These are phyloP conservation scores for Rhodotorula sp. DNA, from an alignment of 1,284 basidiomycete genomes.

Conservation along the genomic window DNA sequence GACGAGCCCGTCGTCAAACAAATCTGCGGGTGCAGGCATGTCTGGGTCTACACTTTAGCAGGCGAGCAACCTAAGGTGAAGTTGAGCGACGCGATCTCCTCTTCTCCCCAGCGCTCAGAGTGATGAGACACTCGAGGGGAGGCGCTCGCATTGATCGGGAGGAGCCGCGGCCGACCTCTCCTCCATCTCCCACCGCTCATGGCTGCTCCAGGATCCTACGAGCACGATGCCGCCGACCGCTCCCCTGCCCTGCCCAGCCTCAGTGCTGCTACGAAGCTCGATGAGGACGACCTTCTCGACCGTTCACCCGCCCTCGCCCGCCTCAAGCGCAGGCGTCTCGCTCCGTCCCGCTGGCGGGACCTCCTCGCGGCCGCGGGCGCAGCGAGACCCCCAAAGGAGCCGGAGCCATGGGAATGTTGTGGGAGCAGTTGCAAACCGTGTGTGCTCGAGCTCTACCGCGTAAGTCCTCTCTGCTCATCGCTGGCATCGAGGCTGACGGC, in stretches of 20 bases:
- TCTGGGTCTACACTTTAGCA: too few species aligned
- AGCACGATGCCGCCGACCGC: too few species aligned
- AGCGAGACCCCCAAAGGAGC: constrained; percentile 16
- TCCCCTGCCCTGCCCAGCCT: too few species aligned
- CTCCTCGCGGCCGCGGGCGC: constrained; percentile 9
- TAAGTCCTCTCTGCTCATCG: not conserved
- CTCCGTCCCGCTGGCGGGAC: constrained; percentile 25
- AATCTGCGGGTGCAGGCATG: not conserved
- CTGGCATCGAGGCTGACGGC: not conserved
- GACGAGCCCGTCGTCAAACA: constrained; percentile 1
- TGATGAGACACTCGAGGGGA: not conserved
- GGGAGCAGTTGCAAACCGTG: constrained; percentile 40
- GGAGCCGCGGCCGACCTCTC: not conserved
- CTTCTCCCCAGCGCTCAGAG: not conserved
- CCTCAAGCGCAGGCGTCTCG: constrained; percentile 31
- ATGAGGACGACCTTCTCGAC: constrained; percentile 24
- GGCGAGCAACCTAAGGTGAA: not conserved
- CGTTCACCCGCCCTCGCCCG: constrained; percentile 26
- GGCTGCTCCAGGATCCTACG: not conserved
- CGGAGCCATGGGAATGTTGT: constrained; percentile 37
- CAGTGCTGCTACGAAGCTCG: too few species aligned
- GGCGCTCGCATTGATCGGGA: not conserved
- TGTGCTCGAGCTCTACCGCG: constrained; percentile 21
- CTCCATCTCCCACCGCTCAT: too few species aligned
- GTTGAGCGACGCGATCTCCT: not conserved